A percentile compares a stretch with the other conserved stretches of the same genome.
phyloP scores from a whole-genome alignment of 306 rosid genomes.

The Acacia melanoxylon region DNA sequence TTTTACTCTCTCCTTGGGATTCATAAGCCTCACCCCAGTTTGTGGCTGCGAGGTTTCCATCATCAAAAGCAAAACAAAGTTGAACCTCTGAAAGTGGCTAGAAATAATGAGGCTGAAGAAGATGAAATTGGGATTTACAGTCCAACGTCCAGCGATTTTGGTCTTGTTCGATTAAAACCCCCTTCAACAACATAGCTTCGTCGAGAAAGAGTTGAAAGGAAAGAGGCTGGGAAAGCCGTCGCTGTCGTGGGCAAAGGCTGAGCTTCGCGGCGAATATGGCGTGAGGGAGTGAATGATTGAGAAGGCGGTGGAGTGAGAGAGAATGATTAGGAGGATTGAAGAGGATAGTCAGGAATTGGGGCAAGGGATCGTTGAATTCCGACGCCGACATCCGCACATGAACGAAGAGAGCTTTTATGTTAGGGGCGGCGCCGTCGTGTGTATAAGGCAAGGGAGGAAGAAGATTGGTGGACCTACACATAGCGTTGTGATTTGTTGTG shows the following conservation, averaged over 20 bases:
- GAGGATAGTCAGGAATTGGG: conserved; percentile 45
- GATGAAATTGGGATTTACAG: conserved; percentile 20
- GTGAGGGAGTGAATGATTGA: background rate
- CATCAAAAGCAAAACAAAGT: conserved; percentile 48
- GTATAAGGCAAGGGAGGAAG: background rate
- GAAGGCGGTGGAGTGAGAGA: conserved; percentile 42
- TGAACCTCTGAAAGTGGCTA: conserved; percentile 24
- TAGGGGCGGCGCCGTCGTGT: background rate
- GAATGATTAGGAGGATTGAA: conserved; percentile 40
- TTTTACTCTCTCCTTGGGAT: background rate
- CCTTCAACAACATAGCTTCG: conserved; percentile 49
- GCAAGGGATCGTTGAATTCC: conserved; percentile 31
- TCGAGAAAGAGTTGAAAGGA: conserved; percentile 44
- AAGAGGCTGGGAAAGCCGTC: conserved; percentile 33
- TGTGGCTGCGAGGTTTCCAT: conserved; percentile 38
- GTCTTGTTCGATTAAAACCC: conserved; percentile 41
- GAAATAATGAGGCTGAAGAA: background rate
- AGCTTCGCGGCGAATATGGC: conserved; percentile 44
- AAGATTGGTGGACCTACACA: background rate
- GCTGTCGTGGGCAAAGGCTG: conserved; percentile 7
- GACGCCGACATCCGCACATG: conserved; percentile 18
- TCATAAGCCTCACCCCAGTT: background rate
- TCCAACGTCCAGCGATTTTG: conserved; percentile 45
- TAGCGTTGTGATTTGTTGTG: background rate
- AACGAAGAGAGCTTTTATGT: conserved; percentile 36